These are phyloP conservation scores for Hypoxylon lienhwacheense DNA, from an alignment of 495 filamentous ascomycete species.

Conservation along the genomic window DNA sequence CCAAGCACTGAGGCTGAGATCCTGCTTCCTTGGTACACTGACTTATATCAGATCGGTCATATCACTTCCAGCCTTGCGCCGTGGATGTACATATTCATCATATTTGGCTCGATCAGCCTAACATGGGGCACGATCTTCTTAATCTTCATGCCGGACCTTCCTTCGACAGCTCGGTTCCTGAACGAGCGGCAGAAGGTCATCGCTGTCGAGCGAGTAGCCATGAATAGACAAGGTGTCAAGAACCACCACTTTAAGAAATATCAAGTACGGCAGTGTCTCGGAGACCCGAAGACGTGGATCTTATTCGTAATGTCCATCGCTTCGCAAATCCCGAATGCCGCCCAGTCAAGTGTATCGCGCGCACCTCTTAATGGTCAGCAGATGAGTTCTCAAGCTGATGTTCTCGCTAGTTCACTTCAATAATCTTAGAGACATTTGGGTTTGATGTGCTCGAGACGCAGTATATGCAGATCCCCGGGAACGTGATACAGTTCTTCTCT, in stretches of 20 bases:
- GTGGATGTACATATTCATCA: conserved; percentile 56
- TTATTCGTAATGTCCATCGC: conserved; percentile 43
- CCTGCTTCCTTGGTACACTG: background rate
- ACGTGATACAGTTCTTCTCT: conserved; percentile 45
- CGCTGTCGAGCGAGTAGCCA: conserved; percentile 56
- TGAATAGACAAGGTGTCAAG: conserved; percentile 63
- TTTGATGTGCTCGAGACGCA: conserved; percentile 59
- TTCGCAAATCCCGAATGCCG: conserved; percentile 50
- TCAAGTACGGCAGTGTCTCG: conserved; percentile 58
- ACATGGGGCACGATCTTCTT: conserved; percentile 58
- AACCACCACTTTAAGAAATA: conserved; percentile 56
- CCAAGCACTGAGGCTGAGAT: background rate
- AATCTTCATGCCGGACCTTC: conserved; percentile 60
- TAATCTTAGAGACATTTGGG: conserved; percentile 56
- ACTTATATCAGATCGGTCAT: conserved; percentile 44
- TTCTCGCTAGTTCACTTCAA: conserved; percentile 41
- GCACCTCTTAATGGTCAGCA: background rate
- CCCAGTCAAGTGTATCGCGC: conserved; percentile 52
- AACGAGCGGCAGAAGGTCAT: conserved; percentile 51
- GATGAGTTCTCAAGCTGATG: background rate
- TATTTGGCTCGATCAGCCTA: conserved; percentile 53
- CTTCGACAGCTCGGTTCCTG: conserved; percentile 58
- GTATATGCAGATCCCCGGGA: conserved; percentile 54
- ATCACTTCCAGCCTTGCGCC: conserved; percentile 43
- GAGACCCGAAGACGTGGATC: conserved; percentile 61